Base-by-base conservation (phyloP, 805 yeast species). In the Barnettozyma botsteinii region DNA sequence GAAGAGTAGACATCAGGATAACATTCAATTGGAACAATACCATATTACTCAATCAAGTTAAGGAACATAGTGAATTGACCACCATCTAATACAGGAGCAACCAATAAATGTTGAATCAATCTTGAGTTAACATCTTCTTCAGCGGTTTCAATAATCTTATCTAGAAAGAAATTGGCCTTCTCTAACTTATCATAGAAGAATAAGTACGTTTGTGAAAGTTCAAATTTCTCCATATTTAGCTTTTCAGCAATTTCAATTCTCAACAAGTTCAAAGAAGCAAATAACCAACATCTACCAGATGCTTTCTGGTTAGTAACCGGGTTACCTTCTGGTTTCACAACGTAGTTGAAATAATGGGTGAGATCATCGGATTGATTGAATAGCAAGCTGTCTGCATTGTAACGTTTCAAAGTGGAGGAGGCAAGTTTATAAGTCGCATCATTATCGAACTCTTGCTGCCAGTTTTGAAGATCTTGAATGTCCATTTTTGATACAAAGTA, bases 211-310 rank as follows among this genome's bases (percentile, higher is more conserved):
- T 86, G 95, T 28, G 93, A 81, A 37, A 87, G 62, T 62, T 83
- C 88, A 58, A 84, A 77, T 50, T 72, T 73, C 50, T 77, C 77
- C 51, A 86, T 61, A 53, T 80, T 77, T 60, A 79, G 73, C 55
- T 73, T 72, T 51, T 72, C 67, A 61, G 79, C 77, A 31, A 84
- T 73, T 39, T 70, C 71, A 37, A 81, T 58, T 52, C 95, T 72
- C 53, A 85, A 65, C 41, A 82, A 72, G 51, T 87, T 86, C 38
- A 85, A 76, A 1, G 91, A 74, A 10, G 95, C 95, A 61, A 86
- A 86, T 45, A 86, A 70, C 95, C 95, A 86, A 62, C 96, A 86
- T 52, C 95, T 67, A 23, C 95, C 96, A 18, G 86, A 76, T 10
- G 76, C 60, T 52, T 75, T 73, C 66, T 86, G 96, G 62, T 81